These are phyloP conservation scores for Cladorrhinum sp. DNA, from an alignment of 2,329 filamentous ascomycete species.

Conservation along the genomic window DNA sequence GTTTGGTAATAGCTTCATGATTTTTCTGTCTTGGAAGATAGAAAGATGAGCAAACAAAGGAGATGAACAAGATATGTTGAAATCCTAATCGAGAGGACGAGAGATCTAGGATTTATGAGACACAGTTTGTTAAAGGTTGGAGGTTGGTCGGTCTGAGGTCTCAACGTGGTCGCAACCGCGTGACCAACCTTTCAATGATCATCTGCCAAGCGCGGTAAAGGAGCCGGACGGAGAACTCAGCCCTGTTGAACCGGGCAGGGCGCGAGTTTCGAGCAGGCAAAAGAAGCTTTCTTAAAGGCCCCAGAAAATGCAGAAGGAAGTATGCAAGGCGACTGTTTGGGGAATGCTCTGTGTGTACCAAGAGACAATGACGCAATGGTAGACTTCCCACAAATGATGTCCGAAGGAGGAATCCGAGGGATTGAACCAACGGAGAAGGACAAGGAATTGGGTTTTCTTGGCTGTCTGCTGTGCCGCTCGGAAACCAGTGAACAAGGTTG, in stretches of 20 bases:
- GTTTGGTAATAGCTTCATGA: background rate
- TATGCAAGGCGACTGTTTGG: background rate
- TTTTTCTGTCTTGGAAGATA: background rate
- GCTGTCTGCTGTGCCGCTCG: conserved; percentile 5
- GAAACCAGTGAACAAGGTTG: conserved; percentile 3
- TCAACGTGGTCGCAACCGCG: conserved; percentile 7
- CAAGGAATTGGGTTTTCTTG: background rate
- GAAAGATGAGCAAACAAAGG: background rate
- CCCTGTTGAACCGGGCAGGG: background rate
- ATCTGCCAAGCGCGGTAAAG: conserved; percentile 6
- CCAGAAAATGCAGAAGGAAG: background rate
- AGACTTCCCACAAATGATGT: background rate
- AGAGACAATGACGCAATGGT: conserved; percentile 6
- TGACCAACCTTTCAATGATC: conserved; percentile 9
- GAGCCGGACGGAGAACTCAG: background rate
- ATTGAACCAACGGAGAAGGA: background rate
- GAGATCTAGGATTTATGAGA: background rate
- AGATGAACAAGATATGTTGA: background rate
- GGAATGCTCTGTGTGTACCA: background rate
- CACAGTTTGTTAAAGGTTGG: background rate
- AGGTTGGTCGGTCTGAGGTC: background rate
- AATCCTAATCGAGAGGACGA: background rate
- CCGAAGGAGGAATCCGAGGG: background rate
- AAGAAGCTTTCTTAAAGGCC: background rate
- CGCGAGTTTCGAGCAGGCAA: background rate